A percentile compares a stretch with the other conserved stretches of the same genome.
Evolutionary conservation across 495 filamentous ascomycete species (phyloP).

Genomic region (Hyaloscypha bicolor): DNA sequence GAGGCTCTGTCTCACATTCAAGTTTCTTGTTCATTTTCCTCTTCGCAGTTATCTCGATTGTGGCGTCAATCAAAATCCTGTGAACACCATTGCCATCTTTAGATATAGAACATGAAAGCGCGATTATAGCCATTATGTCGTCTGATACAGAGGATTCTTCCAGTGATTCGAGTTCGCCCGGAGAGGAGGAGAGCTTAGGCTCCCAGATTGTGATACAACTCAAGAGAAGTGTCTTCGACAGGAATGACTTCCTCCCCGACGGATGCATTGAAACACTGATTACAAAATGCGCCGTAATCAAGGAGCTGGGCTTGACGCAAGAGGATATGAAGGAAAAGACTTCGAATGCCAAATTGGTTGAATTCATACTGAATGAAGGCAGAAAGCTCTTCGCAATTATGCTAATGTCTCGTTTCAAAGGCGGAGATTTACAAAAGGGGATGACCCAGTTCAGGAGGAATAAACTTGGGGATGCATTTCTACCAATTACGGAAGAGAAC

Average conservation of each 20-base stretch:
- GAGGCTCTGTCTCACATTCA: neutral
- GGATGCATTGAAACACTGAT: constrained; percentile 11
- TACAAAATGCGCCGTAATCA: neutral
- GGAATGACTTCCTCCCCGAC: constrained; percentile 6
- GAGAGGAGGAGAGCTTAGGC: neutral
- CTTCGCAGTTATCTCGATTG: neutral
- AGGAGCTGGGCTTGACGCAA: constrained; percentile 2
- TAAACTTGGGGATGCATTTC: neutral
- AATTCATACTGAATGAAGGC: constrained; percentile 1
- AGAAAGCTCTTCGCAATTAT: constrained; percentile 5
- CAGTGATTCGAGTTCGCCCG: neutral
- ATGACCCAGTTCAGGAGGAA: constrained; percentile 2
- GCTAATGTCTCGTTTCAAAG: neutral
- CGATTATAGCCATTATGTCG: neutral
- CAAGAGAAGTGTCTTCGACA: neutral
- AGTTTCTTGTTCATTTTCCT: neutral
- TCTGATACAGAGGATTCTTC: neutral
- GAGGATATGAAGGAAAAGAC: neutral
- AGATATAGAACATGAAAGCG: no score
- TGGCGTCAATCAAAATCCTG: neutral
- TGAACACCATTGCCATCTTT: no score
- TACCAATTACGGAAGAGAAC: neutral
- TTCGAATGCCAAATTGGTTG: neutral
- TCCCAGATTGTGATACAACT: neutral
- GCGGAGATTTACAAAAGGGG: neutral